Evolutionary conservation across 805 yeast species (phyloP), one percentile per base, ranked within the genome.

Genomic region (Teunomyces kruisii): DNA sequence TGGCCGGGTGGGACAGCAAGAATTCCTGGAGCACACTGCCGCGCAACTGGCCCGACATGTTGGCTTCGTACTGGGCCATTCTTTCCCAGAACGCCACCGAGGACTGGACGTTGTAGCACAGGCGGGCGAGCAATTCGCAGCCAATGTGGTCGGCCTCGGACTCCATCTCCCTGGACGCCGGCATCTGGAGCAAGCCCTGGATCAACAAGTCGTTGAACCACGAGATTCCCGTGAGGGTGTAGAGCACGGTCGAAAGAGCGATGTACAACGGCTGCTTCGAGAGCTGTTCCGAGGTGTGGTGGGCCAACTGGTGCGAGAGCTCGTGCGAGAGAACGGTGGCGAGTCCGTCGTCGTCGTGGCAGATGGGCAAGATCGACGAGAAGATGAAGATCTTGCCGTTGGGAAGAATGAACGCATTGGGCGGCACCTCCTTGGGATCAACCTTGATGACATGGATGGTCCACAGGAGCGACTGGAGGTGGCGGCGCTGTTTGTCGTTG

Each of bases 281-380:
- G 44, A 92, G 58, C 54, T 84, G 83, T 59, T 94, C 99, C 39
- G 86, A 83, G 6, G 94, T 81, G 61, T 94, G 99, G 48, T 96
- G 83, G 7, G 97, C 97, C 52, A 94, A 72, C 62, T 90, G 96
- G 68, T 94, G 99, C 0, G 97, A 91, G 45, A 91, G 79, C 57
- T 94, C 99, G 62, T 94, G 99, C 0, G 96, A 74, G 38, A 94
- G 69, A 2, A 94, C 97, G 0, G 98, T 90, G n/a, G 98, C 98
- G 37, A 94, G 67, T 1, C 97, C 97, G 61, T 89, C 95, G 42
- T 89, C 95, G 58, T 87, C 83, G 19, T 70, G 68, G 62, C 96
- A 84, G 26, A 94, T 79, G 1, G 87, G 86, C 39, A 94, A 61
- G 32, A 94, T 88, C 8, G 87, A 80, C 38, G 84, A 75, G 58